Conservation (phyloP, 805 yeast genomes). For the Cyberlindnera galapagoensis region DNA sequence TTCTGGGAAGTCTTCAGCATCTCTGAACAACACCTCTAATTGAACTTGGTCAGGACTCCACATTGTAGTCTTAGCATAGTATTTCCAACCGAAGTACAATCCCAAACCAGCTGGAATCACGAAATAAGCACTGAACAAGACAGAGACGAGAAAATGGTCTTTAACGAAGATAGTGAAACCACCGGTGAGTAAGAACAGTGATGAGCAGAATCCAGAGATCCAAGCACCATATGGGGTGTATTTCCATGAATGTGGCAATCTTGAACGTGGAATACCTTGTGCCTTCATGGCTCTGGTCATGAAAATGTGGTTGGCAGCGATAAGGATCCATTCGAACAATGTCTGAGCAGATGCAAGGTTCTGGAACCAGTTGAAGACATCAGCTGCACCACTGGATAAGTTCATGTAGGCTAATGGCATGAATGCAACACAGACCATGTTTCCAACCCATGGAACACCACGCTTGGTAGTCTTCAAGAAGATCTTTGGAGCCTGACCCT, state of each 20-base stretch:
- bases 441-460: slow-evolving; percentile 29
- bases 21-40: slow-evolving; percentile 26
- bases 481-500: slow-evolving; percentile 31
- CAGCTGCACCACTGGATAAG: slow-evolving; percentile 21
- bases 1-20: slow-evolving; percentile 26
- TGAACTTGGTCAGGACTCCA: slow-evolving; percentile 34
- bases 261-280: slow-evolving; percentile 23
- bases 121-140: slow-evolving; percentile 13
- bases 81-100: slow-evolving; percentile 27
- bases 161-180: slow-evolving; percentile 30
- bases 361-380: slow-evolving; percentile 31
- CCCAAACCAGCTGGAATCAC: slow-evolving; percentile 23
- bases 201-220: slow-evolving; percentile 24
- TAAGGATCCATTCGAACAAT: slow-evolving; percentile 26
- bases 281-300: slow-evolving; percentile 31
- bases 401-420: slow-evolving; percentile 31
- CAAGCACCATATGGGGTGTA: slow-evolving; percentile 24
- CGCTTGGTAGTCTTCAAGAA: slow-evolving; percentile 26
- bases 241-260: slow-evolving; percentile 11
- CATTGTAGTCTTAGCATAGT: slow-evolving; percentile 26
- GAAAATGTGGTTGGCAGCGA: slow-evolving; percentile 26
- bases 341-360: slow-evolving; percentile 25
- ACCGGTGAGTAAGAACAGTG: slow-evolving; percentile 26
- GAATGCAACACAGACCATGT: slow-evolving; percentile 22
- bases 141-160: slow-evolving; percentile 20